Percentiles rank a stretch among this genome's conserved stretches.
Evolutionary conservation across 2,329 filamentous ascomycete species (phyloP).

Genomic region (Aspergillus nomiae): DNA sequence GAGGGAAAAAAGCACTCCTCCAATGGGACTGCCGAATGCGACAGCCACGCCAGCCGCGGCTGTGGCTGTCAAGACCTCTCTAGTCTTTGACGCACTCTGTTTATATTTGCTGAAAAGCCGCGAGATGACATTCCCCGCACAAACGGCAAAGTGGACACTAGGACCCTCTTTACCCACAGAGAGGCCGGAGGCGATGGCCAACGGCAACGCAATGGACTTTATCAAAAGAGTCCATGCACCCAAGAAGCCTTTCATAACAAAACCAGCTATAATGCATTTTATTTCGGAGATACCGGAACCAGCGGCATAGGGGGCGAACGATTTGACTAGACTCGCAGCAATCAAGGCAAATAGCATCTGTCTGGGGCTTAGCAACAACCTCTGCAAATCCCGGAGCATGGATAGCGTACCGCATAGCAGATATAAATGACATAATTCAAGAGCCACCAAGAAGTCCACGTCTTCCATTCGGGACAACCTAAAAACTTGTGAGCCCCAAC

Average conservation of each 20-base stretch:
- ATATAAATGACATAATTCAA: constrained; percentile 89
- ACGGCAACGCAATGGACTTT: constrained; percentile 86
- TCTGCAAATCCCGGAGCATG: background rate
- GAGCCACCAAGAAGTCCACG: constrained; percentile 77
- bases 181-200: constrained; percentile 90
- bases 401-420: constrained; percentile 68
- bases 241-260: constrained; percentile 98
- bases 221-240: constrained; percentile 89
- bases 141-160: constrained; percentile 98
- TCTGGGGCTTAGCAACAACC: constrained; percentile 5
- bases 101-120: constrained; percentile 90
- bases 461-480: constrained; percentile 86
- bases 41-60: constrained; percentile 95
- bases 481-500: constrained; percentile 3
- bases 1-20: constrained; percentile 91
- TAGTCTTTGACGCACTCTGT: constrained; percentile 87
- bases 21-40: constrained; percentile 95
- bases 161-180: constrained; percentile 97
- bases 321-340: constrained; percentile 81
- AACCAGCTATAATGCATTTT: constrained; percentile 98
- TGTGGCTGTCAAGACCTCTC: constrained; percentile 92
- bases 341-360: constrained; percentile 78
- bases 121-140: constrained; percentile 94
- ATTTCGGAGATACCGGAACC: constrained; percentile 98
- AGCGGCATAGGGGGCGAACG: constrained; percentile 92